Evolutionary conservation across 441 rosid genomes (phyloP).

Genomic region (Viola pubescens): DNA sequence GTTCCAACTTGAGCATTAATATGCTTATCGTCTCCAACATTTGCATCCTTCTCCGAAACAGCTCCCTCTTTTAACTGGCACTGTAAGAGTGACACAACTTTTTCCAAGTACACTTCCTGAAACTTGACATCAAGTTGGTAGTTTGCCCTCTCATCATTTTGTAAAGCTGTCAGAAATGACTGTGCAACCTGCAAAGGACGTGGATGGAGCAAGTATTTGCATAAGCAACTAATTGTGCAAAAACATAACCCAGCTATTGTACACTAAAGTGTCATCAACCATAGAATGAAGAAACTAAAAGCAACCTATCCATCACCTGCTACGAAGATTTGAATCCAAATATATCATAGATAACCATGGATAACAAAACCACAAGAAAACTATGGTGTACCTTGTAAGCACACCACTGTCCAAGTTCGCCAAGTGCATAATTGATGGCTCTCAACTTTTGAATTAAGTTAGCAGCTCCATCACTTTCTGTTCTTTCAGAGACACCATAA

Average conservation of each 20-base stretch:
- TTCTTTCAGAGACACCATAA: slow-evolving; percentile 96
- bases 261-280: too few species aligned
- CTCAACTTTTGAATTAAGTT: slow-evolving; percentile 92
- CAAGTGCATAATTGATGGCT: slow-evolving; percentile 90
- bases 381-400: slow-evolving; percentile 71
- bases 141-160: slow-evolving; percentile 91
- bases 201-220: not conserved
- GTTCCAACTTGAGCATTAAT: slow-evolving; percentile 27
- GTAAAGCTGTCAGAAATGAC: slow-evolving; percentile 85
- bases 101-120: slow-evolving; percentile 80
- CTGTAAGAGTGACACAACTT: slow-evolving; percentile 74
- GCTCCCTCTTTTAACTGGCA: slow-evolving; percentile 94
- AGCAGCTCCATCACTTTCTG: slow-evolving; percentile 98
- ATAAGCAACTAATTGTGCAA: too few species aligned
- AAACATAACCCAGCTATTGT: too few species aligned
- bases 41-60: slow-evolving; percentile 49
- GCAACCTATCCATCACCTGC: too few species aligned
- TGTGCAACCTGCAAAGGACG: slow-evolving; percentile 68
- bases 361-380: not conserved
- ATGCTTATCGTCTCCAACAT: slow-evolving; percentile 34
- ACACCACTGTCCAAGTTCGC: slow-evolving; percentile 99
- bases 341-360: too few species aligned
- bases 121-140: slow-evolving; percentile 95
- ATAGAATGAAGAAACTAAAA: too few species aligned
- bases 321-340: too few species aligned